Base-by-base conservation (phyloP, 1,139 yeast species). In the Groenewaldozyma auringiensis region DNA sequence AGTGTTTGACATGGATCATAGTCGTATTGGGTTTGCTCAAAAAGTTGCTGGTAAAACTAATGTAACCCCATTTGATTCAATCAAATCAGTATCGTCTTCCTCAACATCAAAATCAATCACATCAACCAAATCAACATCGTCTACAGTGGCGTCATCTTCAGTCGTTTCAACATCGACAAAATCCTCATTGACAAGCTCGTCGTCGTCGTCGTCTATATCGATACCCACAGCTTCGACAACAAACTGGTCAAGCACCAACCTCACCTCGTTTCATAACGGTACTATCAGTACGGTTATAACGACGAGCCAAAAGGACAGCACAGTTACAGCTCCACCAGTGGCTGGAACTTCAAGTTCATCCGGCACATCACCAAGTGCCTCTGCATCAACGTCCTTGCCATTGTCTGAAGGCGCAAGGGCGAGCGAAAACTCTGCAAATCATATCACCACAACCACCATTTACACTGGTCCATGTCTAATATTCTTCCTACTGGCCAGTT, bases 1-100 rank as follows among this genome's bases (percentile, higher is more conserved):
- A 2, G 76, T 79, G 8, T 81, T 79, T 53, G 82, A 81, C 54
- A 66, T 76, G 52, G 77, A 71, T 41, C 58, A 69, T 9, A 67
- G 66, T 41, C 59, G 60, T 53, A 68, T 81, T 44, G 85, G 84
- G 0, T 73, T 81, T 48, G 82, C 81, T 21, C 45, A 53, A 41
- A 60, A 58, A 48, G 47, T 45, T 11, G 44, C 51, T 2, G 43
- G 47, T 17, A 33, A 48, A 14, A 58, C 63, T 13, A 41, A 49
- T 21, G 51, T 44, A 13, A 57, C 62, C 9, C 55, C 59, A 8
- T 47, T 50, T 20, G 53, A 52, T 46, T 46, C 59, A 11, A 47
- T 52, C 37, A 52, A 4, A 8, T 8, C 6, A 25, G 8, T n/a
- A 14, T 18, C 25, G 8, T 4, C 25, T 8, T 18, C 25, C 53